phyloP scores from a whole-genome alignment of 140 eudicot species.

The Cichorium intybus region DNA sequence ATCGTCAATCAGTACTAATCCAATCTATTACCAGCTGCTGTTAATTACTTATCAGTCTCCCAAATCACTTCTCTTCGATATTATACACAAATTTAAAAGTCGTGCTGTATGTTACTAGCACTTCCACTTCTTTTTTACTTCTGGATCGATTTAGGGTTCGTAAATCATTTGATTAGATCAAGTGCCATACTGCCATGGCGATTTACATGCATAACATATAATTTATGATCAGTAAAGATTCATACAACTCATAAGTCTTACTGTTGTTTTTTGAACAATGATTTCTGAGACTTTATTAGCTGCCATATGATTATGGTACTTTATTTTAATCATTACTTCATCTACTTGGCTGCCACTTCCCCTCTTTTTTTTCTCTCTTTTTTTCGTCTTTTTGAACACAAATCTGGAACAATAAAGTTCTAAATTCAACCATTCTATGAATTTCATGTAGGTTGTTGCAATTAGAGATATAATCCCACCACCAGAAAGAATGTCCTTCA shows the following conservation, averaged over 20 bases:
- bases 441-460: conserved; percentile 67
- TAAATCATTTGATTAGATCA: background rate
- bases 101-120: background rate
- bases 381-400: background rate
- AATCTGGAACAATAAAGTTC: background rate
- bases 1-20: conserved; percentile 2
- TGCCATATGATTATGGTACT: conserved; percentile 32
- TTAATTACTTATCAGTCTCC: background rate
- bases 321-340: too few relatives aligned
- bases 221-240: conserved; percentile 30
- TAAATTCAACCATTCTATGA: conserved; percentile 6
- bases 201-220: background rate
- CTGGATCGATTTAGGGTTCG: conserved; percentile 5
- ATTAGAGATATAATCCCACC: conserved; percentile 91
- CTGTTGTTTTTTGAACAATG: conserved; percentile 14
- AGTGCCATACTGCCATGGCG: background rate
- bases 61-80: background rate
- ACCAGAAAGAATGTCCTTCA: conserved; percentile 62
- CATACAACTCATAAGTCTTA: background rate
- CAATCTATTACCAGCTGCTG: background rate
- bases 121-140: background rate
- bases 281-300: conserved; percentile 31
- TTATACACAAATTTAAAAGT: background rate
- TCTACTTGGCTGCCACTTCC: conserved; percentile 11
- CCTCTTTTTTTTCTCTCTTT: background rate